Conservation (phyloP, 1,284 basidiomycete genomes). For the Malassezia sp. region DNA sequence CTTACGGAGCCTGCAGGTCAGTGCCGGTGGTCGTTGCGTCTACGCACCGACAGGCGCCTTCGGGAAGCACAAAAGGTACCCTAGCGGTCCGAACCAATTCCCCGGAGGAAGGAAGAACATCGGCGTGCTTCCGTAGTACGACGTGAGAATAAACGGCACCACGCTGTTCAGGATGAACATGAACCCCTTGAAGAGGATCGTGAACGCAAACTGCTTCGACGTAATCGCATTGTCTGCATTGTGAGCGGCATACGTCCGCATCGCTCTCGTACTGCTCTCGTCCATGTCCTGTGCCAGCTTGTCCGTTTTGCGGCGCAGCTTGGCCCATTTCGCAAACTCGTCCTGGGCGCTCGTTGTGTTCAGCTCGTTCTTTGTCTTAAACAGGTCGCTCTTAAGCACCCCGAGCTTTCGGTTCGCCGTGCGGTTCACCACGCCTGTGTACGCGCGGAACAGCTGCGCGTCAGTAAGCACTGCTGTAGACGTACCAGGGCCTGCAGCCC, state of each 20-base stretch:
- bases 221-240: conserved; percentile 20
- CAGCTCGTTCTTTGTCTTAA: conserved; percentile 68
- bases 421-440: conserved; percentile 21
- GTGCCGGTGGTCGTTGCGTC: too few species aligned
- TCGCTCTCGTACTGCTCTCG: conserved; percentile 55
- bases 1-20: conserved; percentile 3
- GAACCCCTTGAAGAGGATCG: conserved; percentile 27
- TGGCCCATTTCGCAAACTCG: conserved; percentile 98
- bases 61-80: conserved; percentile 28
- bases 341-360: conserved; percentile 85
- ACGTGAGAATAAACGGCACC: conserved; percentile 36
- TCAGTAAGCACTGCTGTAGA: conserved; percentile 5
- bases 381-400: conserved; percentile 25
- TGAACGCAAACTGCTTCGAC: conserved; percentile 20
- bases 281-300: conserved; percentile 89
- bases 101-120: conserved; percentile 43
- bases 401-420: conserved; percentile 18
- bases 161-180: conserved; percentile 36
- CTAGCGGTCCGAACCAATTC: conserved; percentile 34
- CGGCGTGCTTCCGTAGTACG: conserved; percentile 38
- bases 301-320: conserved; percentile 76
- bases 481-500: conserved; percentile 10
- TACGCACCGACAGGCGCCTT: conserved; percentile 28
- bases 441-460: conserved; percentile 3
- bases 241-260: background rate